Percentiles rank a stretch among this genome's conserved stretches.
These are phyloP conservation scores for Globisporangium takayamanum DNA, from an alignment of 352 stramenopile species.

Conservation along the genomic window DNA sequence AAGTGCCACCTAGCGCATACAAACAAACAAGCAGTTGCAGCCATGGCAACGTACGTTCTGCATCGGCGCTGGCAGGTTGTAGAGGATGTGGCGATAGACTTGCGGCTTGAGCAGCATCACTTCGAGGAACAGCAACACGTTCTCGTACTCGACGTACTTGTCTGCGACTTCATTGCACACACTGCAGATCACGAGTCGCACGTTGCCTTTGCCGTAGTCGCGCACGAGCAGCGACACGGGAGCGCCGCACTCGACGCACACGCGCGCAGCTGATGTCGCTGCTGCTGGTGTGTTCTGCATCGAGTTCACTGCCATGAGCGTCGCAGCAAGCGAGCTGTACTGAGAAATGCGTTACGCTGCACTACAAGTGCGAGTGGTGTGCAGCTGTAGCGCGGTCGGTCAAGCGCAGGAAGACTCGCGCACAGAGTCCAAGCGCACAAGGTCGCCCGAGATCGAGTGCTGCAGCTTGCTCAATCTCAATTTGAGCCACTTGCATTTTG, in stretches of 20 bases:
- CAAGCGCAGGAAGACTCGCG: neutral
- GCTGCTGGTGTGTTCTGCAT: neutral
- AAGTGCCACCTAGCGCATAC: neutral
- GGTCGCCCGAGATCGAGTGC: no score
- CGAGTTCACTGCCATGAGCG: no score
- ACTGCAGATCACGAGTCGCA: conserved; percentile 67
- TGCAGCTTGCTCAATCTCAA: no score
- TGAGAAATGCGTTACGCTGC: no score
- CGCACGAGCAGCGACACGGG: conserved; percentile 56
- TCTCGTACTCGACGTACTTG: conserved; percentile 88
- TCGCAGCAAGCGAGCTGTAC: neutral
- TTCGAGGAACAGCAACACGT: conserved; percentile 79
- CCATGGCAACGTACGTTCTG: conserved; percentile 12
- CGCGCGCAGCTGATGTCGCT: conserved; percentile 12
- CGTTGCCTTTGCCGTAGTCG: conserved; percentile 83
- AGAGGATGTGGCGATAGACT: conserved; percentile 82
- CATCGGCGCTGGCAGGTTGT: conserved; percentile 57
- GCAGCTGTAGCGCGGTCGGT: neutral
- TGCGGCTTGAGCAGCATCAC: conserved; percentile 80
- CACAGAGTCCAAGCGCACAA: no score
- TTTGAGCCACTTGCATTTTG: no score
- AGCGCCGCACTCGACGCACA: conserved; percentile 79
- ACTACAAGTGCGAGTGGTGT: neutral
- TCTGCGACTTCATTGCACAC: conserved; percentile 70
- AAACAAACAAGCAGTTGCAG: neutral